Conservation (phyloP, 2,329 filamentous ascomycete species). For the Leptographium lundbergii region DNA sequence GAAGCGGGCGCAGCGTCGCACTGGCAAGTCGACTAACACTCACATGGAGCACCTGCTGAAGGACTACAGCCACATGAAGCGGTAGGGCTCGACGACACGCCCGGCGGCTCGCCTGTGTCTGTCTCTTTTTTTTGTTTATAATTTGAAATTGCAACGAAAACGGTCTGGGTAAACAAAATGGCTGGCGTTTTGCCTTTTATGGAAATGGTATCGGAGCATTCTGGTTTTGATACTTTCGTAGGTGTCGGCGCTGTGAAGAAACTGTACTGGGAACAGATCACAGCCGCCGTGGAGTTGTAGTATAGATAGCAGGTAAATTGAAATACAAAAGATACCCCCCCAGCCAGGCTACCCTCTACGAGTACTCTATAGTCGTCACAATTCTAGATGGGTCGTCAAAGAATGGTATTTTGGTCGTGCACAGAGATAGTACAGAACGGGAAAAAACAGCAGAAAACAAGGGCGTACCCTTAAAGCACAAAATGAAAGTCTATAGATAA, state of each 20-base stretch:
- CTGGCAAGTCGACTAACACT: conserved; percentile 73
- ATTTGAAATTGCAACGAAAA: too few relatives aligned
- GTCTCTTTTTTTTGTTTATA: too few relatives aligned
- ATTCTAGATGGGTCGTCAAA: background rate
- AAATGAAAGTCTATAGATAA: background rate
- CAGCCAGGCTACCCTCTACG: too few relatives aligned
- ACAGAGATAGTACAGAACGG: background rate
- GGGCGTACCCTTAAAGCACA: background rate
- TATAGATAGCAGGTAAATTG: background rate
- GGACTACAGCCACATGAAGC: conserved; percentile 46
- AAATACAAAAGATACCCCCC: background rate
- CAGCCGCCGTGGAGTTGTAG: background rate
- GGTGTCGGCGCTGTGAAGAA: too few relatives aligned
- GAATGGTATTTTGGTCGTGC: background rate
- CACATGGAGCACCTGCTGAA: conserved; percentile 77
- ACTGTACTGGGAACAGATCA: too few relatives aligned
- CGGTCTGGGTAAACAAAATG: background rate
- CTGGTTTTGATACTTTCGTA: background rate
- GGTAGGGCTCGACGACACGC: conserved; percentile 13
- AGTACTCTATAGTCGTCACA: too few relatives aligned
- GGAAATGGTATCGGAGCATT: background rate
- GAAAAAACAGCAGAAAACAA: background rate
- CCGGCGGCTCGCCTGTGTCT: too few relatives aligned
- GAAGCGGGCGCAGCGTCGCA: conserved; percentile 51
- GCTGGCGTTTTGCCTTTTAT: background rate